Percentiles rank a stretch among this genome's conserved stretches.
Conservation (phyloP, 768 basidiomycete genomes). For the Lentinula sp. region DNA sequence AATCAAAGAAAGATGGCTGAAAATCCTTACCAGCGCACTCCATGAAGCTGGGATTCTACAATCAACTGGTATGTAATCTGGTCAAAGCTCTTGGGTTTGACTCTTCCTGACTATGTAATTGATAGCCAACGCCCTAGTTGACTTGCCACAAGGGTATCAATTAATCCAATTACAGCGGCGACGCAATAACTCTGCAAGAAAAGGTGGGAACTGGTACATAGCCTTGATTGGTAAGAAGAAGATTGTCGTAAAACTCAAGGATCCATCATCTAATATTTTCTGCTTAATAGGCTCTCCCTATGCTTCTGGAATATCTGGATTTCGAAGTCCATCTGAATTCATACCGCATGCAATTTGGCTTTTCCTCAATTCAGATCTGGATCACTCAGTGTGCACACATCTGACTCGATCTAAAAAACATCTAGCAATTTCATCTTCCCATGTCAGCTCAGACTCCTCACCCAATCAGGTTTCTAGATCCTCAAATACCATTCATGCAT, state of each 20-base stretch:
- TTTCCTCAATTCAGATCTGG: background rate
- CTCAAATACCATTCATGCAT: background rate
- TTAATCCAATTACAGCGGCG: background rate
- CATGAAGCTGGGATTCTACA: background rate
- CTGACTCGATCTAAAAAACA: background rate
- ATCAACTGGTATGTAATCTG: background rate
- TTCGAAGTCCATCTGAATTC: background rate
- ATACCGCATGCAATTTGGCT: background rate
- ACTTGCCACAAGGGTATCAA: background rate
- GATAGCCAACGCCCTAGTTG: background rate
- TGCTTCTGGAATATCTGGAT: background rate
- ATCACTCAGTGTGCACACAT: background rate
- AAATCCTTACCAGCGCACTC: background rate
- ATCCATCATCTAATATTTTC: too few species aligned
- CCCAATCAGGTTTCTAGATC: background rate
- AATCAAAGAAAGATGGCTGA: background rate
- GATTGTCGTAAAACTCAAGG: background rate
- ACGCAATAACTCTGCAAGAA: too few species aligned
- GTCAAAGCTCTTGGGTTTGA: background rate
- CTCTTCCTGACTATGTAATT: too few species aligned
- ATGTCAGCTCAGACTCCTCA: background rate
- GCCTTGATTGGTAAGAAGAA: background rate
- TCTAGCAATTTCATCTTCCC: background rate
- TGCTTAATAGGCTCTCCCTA: background rate
- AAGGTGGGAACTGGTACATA: background rate